phyloP scores from a whole-genome alignment of 108 stramenopile species.

The Nitzschia palea region DNA sequence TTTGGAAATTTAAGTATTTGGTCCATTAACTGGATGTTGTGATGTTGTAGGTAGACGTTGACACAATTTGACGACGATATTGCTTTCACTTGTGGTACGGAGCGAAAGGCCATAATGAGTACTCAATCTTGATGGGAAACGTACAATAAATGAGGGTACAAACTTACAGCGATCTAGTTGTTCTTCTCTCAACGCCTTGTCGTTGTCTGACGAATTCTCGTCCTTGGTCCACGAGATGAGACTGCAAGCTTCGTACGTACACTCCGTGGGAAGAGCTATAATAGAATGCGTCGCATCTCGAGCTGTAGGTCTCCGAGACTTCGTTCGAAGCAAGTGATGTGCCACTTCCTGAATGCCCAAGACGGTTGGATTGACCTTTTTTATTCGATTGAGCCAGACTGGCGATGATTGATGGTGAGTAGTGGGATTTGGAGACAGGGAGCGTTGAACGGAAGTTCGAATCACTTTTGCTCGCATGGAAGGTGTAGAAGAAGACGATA shows the following conservation, averaged over 20 bases:
- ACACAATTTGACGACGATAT: neutral
- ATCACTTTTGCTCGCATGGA: neutral
- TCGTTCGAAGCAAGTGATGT: neutral
- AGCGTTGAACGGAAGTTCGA: neutral
- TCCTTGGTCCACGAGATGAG: neutral
- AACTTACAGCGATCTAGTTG: conserved; percentile 11
- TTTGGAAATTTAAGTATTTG: conserved; percentile 14
- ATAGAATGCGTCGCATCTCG: neutral
- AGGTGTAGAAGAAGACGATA: neutral
- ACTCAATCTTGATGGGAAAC: neutral
- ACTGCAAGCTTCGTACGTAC: conserved; percentile 10
- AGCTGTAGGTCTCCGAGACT: neutral
- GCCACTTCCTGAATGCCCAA: conserved; percentile 7
- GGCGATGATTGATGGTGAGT: neutral
- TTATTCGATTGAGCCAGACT: neutral
- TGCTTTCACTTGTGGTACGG: neutral
- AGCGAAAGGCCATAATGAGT: neutral
- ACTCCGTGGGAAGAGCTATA: conserved; percentile 12
- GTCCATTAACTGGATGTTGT: conserved; percentile 10
- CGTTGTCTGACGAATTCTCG: neutral
- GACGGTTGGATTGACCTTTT: conserved; percentile 12
- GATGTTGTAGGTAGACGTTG: conserved; percentile 13
- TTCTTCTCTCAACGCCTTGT: conserved; percentile 3
- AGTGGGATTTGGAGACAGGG: conserved; percentile 1
- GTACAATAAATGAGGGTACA: neutral